phyloP scores from a whole-genome alignment of 2,329 filamentous ascomycete genomes.

The Sarocladium kiliense region DNA sequence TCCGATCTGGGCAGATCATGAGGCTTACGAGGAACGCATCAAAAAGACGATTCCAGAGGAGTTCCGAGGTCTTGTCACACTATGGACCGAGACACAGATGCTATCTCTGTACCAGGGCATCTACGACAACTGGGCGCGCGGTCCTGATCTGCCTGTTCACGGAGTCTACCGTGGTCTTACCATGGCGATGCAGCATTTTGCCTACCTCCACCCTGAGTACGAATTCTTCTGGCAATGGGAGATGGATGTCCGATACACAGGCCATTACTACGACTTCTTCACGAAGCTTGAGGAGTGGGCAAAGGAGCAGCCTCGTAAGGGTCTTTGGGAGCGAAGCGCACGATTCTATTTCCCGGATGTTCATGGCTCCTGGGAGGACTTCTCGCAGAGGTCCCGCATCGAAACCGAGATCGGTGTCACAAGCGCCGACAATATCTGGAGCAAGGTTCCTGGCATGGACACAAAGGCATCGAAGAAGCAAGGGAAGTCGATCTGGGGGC shows the following conservation, averaged over 20 bases:
- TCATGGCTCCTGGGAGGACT: slow-evolving; percentile 76
- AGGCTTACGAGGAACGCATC: slow-evolving; percentile 62
- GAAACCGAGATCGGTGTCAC: slow-evolving; percentile 67
- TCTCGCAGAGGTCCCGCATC: slow-evolving; percentile 66
- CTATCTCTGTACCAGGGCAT: slow-evolving; percentile 82
- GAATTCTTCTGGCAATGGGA: slow-evolving; percentile 95
- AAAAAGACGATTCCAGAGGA: slow-evolving; percentile 70
- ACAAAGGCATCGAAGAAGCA: slow-evolving; percentile 25
- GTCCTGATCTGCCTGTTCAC: slow-evolving; percentile 71
- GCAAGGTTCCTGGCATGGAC: slow-evolving; percentile 37
- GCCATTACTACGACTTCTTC: slow-evolving; percentile 76
- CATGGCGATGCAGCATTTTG: slow-evolving; percentile 94
- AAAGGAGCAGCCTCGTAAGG: slow-evolving; percentile 68
- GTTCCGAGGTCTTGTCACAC: slow-evolving; percentile 80
- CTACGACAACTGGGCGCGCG: slow-evolving; percentile 65
- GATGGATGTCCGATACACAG: slow-evolving; percentile 86
- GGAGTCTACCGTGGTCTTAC: slow-evolving; percentile 89
- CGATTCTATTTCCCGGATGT: slow-evolving; percentile 74
- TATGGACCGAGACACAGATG: slow-evolving; percentile 97
- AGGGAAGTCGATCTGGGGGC: slow-evolving; percentile 77
- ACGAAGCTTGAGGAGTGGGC: slow-evolving; percentile 66
- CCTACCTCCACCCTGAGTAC: slow-evolving; percentile 81
- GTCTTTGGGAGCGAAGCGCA: slow-evolving; percentile 74
- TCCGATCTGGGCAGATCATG: slow-evolving; percentile 73
- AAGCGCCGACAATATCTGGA: slow-evolving; percentile 64